Percentiles rank a stretch among this genome's conserved stretches.
phyloP scores from a whole-genome alignment of 2,329 filamentous ascomycete genomes.

The Elsinoe batatas region DNA sequence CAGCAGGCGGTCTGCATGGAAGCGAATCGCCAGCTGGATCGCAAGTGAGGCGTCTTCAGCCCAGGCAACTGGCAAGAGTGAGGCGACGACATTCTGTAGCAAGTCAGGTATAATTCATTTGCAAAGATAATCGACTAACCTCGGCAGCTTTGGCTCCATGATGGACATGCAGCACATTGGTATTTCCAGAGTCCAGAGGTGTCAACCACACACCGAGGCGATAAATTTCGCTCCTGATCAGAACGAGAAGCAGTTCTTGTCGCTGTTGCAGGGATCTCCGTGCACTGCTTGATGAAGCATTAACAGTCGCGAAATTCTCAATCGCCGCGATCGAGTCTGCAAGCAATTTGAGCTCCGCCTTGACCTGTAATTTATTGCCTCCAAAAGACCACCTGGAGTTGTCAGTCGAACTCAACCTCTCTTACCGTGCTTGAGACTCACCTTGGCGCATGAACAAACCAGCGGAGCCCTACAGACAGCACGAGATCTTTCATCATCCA shows the following conservation, averaged over 20 bases:
- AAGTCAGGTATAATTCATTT: not conserved
- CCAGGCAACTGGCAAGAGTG: constrained; percentile 76
- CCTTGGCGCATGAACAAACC: constrained; percentile 75
- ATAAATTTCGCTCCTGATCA: constrained; percentile 76
- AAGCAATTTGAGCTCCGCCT: constrained; percentile 78
- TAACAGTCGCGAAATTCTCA: constrained; percentile 53
- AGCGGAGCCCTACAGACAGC: constrained; percentile 72
- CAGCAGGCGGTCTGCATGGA: constrained; percentile 62
- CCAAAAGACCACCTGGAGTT: constrained; percentile 76
- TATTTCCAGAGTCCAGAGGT: constrained; percentile 57
- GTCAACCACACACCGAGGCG: constrained; percentile 83
- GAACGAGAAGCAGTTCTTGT: constrained; percentile 68
- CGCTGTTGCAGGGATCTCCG: constrained; percentile 63
- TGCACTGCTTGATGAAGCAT: constrained; percentile 36
- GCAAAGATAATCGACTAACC: not conserved
- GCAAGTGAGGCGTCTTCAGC: constrained; percentile 73
- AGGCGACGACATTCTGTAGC: constrained; percentile 16
- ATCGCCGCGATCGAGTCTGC: constrained; percentile 62
- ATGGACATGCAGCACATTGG: constrained; percentile 17
- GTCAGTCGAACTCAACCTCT: constrained; percentile 14
- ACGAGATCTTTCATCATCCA: constrained; percentile 85
- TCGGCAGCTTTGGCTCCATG: constrained; percentile 33
- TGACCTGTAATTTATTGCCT: constrained; percentile 84
- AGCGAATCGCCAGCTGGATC: constrained; percentile 72
- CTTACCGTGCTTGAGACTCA: constrained; percentile 22